Conservation (phyloP, 768 basidiomycete genomes). For the Tricholoma sp. region DNA sequence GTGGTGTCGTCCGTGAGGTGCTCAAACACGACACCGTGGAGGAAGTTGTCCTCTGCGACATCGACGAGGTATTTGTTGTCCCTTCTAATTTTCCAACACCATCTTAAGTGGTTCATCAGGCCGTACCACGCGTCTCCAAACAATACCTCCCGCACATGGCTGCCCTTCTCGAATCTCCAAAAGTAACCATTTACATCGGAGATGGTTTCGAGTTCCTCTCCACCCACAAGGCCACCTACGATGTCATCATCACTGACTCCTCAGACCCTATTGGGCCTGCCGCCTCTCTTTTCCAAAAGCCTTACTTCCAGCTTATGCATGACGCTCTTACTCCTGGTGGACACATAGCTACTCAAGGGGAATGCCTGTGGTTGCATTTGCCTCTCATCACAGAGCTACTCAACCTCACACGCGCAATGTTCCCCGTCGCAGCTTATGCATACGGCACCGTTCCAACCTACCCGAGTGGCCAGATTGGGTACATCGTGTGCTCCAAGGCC, state of each 20-base stretch:
- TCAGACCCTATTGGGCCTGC: constrained; percentile 98
- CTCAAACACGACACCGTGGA: constrained; percentile 91
- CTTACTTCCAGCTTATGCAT: constrained; percentile 93
- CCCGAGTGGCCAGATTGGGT: constrained; percentile 97
- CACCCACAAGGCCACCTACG: constrained; percentile 82
- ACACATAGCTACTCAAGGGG: constrained; percentile 92
- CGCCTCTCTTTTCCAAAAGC: constrained; percentile 89
- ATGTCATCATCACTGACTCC: constrained; percentile 98
- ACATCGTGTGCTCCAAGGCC: constrained; percentile 84
- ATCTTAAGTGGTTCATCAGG: constrained; percentile 37
- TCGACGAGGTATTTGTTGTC: constrained; percentile 72
- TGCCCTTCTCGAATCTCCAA: constrained; percentile 66
- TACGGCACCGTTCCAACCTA: constrained; percentile 97
- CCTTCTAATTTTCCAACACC: neutral
- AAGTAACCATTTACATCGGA: constrained; percentile 81
- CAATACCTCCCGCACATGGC: constrained; percentile 94
- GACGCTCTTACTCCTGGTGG: constrained; percentile 88
- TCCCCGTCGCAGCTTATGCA: constrained; percentile 83
- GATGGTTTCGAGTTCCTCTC: constrained; percentile 97
- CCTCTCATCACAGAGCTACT: constrained; percentile 76
- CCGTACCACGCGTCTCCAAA: constrained; percentile 94
- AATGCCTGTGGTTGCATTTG: constrained; percentile 94
- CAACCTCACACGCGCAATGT: constrained; percentile 63
- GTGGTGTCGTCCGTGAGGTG: constrained; percentile 95
- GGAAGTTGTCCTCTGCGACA: constrained; percentile 92